Base-by-base conservation (phyloP, 495 filamentous ascomycete species). In the Aspergillus mulundensis region DNA sequence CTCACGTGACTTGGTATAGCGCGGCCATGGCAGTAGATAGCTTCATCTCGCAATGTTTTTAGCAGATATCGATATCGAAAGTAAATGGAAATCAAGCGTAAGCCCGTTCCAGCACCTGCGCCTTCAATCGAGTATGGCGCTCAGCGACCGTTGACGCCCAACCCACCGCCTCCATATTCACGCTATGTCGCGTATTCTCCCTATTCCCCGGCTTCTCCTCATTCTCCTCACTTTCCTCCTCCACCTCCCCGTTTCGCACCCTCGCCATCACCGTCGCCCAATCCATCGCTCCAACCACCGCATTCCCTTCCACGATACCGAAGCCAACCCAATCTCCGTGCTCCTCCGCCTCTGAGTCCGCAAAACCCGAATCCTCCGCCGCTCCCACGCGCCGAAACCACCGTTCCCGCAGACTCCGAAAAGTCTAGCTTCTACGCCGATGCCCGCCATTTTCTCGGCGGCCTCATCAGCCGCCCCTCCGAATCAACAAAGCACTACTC, bases 401-500 rank as follows among this genome's bases (percentile, higher is more conserved):
- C 38, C 48, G 3, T 23, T 58, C 30, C 63, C 21, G n/a, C 23
- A 10, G 46, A 23, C 10, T 66, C 23, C 67, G 71, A 53, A 72
- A 73, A 8, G 80, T 78, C 56, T 4, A 44, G 39, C 18, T 57
- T 57, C 40, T 70, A 83, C 15, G 72, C 75, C 11, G 81, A 86
- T 59, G 79, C 82, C 0, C 74, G 78, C 11, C 80, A 88, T 63
- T 84, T 87, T 46, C 79, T 85, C 19, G 81, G 80, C 2, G 84
- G 85, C 4, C 68, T 89, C 28, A 76, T 89, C 40, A 71, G 73
- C 14, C 85, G 82, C 57, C 84, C 85, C 0, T 77, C 71, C 30
- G 82, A 86, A 58, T 84, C 81, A 12, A 88, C 79, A 15, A 85
- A 82, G 44, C 84, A 87, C 66, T 82, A 77, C 60, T 85, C 81